A percentile compares a stretch with the other conserved stretches of the same genome.
Evolutionary conservation across 148 eudicot genomes (phyloP).

Genomic region (Diospyros kaki): DNA sequence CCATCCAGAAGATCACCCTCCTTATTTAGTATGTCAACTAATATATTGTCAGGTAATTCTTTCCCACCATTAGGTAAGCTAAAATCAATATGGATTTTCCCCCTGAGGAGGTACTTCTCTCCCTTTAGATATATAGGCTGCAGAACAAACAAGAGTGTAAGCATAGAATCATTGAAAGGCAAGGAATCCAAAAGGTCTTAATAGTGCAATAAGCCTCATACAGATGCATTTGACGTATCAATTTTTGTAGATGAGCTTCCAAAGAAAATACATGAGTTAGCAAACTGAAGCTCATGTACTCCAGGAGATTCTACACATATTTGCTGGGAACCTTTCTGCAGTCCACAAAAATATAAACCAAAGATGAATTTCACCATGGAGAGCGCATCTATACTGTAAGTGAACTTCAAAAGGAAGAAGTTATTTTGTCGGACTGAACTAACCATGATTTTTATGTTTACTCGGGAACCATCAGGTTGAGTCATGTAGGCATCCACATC

Average conservation of each 20-base stretch:
- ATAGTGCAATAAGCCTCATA: slow-evolving; percentile 24
- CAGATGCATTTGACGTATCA: slow-evolving; percentile 64
- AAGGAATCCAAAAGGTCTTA: slow-evolving; percentile 1
- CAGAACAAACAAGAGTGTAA: slow-evolving; percentile 15
- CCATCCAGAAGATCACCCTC: slow-evolving; percentile 41
- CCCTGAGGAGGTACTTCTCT: slow-evolving; percentile 74
- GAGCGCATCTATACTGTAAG: neutral
- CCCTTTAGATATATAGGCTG: slow-evolving; percentile 82
- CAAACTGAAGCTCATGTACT: slow-evolving; percentile 77
- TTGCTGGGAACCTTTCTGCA: slow-evolving; percentile 83
- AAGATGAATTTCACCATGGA: slow-evolving; percentile 7
- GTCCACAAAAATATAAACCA: slow-evolving; percentile 6
- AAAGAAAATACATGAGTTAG: slow-evolving; percentile 79
- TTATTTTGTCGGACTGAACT: neutral
- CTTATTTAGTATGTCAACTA: slow-evolving; percentile 47
- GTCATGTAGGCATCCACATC: slow-evolving; percentile 65
- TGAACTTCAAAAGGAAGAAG: slow-evolving; percentile 1
- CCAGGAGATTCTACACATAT: slow-evolving; percentile 86
- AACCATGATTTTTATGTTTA: slow-evolving; percentile 74
- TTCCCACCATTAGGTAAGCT: slow-evolving; percentile 28
- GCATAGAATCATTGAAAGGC: neutral
- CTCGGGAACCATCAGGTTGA: slow-evolving; percentile 66
- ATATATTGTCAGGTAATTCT: slow-evolving; percentile 52
- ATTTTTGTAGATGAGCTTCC: slow-evolving; percentile 64
- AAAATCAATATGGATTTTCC: slow-evolving; percentile 58